These are phyloP conservation scores for Trichaptum fuscoviolaceum DNA, from an alignment of 768 basidiomycete species.

Conservation along the genomic window DNA sequence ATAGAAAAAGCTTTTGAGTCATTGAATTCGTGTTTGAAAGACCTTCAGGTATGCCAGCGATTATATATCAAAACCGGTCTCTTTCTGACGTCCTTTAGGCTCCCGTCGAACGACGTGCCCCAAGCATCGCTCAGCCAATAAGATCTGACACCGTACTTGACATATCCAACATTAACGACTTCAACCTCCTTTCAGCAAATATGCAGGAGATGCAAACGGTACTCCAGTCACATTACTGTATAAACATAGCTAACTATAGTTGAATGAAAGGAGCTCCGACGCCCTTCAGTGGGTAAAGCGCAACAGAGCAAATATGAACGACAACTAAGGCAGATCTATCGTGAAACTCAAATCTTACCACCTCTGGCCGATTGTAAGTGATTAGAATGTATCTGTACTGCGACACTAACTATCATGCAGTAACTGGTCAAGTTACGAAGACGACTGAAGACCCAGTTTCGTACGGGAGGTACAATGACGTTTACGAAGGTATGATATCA, in stretches of 20 bases:
- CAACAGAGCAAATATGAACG: neutral
- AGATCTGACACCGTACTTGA: neutral
- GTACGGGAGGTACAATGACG: constrained; percentile 34
- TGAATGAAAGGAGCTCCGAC: neutral
- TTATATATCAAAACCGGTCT: neutral
- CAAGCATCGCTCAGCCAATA: neutral
- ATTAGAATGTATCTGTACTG: neutral
- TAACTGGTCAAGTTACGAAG: constrained; percentile 36
- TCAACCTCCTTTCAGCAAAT: neutral
- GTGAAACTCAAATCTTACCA: constrained; percentile 34
- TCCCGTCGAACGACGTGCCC: neutral
- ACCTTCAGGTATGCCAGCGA: neutral
- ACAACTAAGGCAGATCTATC: constrained; percentile 31
- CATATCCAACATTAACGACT: neutral
- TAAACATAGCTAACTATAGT: neutral
- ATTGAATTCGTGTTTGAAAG: neutral
- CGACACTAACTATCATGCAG: constrained; percentile 18
- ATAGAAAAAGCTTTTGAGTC: neutral
- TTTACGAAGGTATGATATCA: constrained; percentile 20
- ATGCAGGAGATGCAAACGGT: neutral
- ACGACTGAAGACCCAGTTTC: constrained; percentile 25
- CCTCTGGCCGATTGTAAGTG: constrained; percentile 38
- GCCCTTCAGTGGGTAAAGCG: neutral
- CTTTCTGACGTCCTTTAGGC: neutral
- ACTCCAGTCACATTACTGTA: neutral